Conservation (phyloP, 192 early-diverging fungal genomes). For the Coemansia furcata region DNA sequence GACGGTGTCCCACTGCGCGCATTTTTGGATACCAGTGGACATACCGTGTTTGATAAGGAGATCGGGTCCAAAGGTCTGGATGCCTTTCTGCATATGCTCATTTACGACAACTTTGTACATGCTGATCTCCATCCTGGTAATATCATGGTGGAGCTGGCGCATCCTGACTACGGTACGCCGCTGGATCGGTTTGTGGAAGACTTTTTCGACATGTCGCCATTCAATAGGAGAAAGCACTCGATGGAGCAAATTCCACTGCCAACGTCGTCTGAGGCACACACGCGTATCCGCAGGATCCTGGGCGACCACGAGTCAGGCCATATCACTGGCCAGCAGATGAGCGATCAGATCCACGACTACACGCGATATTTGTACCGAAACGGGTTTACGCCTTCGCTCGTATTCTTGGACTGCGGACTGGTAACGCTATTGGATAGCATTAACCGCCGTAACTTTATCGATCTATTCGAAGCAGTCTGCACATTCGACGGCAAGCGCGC, state of each 20-base stretch:
- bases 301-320: slow-evolving; percentile 17
- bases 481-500: slow-evolving; percentile 83
- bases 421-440: slow-evolving; percentile 69
- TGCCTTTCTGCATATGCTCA: slow-evolving; percentile 86
- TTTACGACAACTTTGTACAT: slow-evolving; percentile 92
- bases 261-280: slow-evolving; percentile 26
- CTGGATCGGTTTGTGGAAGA: slow-evolving; percentile 54
- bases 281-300: slow-evolving; percentile 24
- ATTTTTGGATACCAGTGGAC: slow-evolving; percentile 64
- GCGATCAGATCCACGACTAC: slow-evolving; percentile 26
- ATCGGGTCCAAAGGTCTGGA: slow-evolving; percentile 82
- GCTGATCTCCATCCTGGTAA: slow-evolving; percentile 95
- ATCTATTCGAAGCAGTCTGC: slow-evolving; percentile 85
- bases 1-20: slow-evolving; percentile 73
- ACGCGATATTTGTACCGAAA: slow-evolving; percentile 53
- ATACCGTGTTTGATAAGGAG: slow-evolving; percentile 66
- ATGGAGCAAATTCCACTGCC: slow-evolving; percentile 16
- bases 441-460: slow-evolving; percentile 86
- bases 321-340: slow-evolving; percentile 14
- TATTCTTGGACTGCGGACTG: slow-evolving; percentile 92
- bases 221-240: slow-evolving; percentile 13
- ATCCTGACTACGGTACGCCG: slow-evolving; percentile 56
- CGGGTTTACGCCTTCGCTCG: slow-evolving; percentile 74
- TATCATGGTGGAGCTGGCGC: slow-evolving; percentile 79
- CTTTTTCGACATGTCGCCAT: slow-evolving; percentile 52